Evolutionary conservation across 139 green algal genomes (phyloP).

Genomic region (Gonium pectorale): DNA sequence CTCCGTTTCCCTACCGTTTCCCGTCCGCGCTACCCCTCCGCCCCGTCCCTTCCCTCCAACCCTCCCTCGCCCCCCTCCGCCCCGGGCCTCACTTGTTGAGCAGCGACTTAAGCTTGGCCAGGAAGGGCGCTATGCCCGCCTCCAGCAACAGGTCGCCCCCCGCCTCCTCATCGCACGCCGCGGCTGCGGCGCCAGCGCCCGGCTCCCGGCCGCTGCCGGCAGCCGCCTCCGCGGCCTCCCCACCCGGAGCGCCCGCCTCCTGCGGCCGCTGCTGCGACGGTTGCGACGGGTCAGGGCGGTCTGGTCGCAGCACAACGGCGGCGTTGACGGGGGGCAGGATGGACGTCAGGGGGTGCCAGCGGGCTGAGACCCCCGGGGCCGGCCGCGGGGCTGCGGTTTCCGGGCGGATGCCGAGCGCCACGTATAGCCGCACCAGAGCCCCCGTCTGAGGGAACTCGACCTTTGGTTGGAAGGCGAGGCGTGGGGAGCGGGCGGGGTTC

Average conservation of each 20-base stretch:
- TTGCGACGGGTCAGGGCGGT: not conserved
- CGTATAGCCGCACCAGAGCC: slow-evolving; percentile 25
- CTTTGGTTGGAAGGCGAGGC: not conserved
- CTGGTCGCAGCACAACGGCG: not conserved
- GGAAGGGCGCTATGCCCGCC: slow-evolving; percentile 32
- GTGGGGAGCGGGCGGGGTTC: not conserved
- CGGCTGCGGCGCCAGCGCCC: not conserved
- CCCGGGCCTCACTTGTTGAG: slow-evolving; percentile 9
- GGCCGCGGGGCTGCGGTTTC: not conserved
- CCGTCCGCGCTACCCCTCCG: too few species aligned
- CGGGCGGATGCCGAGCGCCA: slow-evolving; percentile 6
- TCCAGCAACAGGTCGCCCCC: slow-evolving; percentile 13
- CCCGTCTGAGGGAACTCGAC: slow-evolving; percentile 19
- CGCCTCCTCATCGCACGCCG: not conserved
- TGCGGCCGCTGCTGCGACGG: not conserved
- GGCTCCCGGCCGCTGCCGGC: not conserved
- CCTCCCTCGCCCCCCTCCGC: not conserved
- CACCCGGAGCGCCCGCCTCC: not conserved
- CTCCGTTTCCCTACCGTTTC: too few species aligned
- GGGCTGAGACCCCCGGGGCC: not conserved
- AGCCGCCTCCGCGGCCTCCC: not conserved
- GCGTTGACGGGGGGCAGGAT: slow-evolving; percentile 39
- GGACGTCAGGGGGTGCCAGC: slow-evolving; percentile 18
- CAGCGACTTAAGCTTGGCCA: slow-evolving; percentile 34
- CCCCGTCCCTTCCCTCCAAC: too few species aligned